These are phyloP conservation scores for Streptanthus diversifolius DNA, from an alignment of 345 rosid genomes.

Conservation along the genomic window DNA sequence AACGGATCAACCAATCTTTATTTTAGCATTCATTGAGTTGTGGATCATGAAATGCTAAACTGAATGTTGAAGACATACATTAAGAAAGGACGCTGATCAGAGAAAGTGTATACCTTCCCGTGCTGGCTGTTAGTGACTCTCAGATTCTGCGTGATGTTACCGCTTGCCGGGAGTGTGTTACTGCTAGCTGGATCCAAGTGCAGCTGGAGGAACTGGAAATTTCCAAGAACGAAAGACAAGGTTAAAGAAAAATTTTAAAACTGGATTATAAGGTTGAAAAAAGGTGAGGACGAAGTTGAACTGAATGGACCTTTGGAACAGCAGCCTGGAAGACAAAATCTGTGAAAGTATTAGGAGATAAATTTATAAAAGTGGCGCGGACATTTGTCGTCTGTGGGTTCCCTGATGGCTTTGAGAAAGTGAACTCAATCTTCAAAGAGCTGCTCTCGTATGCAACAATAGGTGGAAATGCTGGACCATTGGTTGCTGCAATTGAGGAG, in stretches of 20 bases:
- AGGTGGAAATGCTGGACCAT: constrained; percentile 72
- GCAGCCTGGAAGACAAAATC: constrained; percentile 97
- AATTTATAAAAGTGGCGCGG: constrained; percentile 71
- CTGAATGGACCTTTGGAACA: constrained; percentile 76
- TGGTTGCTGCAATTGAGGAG: constrained; percentile 49
- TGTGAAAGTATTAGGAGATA: constrained; percentile 55
- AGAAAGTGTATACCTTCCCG: constrained; percentile 67
- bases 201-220: constrained; percentile 84
- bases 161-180: constrained; percentile 61
- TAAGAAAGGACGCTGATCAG: background rate
- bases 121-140: constrained; percentile 90
- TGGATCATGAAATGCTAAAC: background rate
- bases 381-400: constrained; percentile 63
- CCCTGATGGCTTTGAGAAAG: constrained; percentile 73
- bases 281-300: background rate
- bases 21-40: background rate
- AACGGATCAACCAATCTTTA: background rate
- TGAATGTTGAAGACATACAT: background rate
- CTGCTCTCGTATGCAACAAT: constrained; percentile 82
- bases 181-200: constrained; percentile 90
- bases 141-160: constrained; percentile 60
- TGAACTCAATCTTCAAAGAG: constrained; percentile 68
- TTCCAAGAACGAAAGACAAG: background rate
- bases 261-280: background rate
- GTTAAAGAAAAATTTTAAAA: background rate